Base-by-base conservation (phyloP, 2,329 filamentous ascomycete species). In the Colletotrichum lentis region DNA sequence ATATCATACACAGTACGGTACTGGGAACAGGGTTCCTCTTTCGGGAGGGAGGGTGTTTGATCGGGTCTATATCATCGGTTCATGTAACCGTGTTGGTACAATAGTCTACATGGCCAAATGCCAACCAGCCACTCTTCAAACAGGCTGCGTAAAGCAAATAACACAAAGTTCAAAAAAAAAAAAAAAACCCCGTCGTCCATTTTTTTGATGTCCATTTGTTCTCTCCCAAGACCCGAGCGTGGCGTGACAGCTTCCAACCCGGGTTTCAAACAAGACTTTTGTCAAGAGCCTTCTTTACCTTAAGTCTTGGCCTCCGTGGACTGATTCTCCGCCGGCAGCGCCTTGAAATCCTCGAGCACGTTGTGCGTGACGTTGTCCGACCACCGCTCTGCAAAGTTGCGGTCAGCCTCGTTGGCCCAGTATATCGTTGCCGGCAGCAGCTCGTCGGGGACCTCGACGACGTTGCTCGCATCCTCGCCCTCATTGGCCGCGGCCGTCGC, bases 291-390 rank as follows among this genome's bases (percentile, higher is more conserved):
- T 10, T 39, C 16, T 31, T 18, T 22, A 27, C 43, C 43, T 24
- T 16, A n/a, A 43, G 43, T 60, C 39, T 57, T 46, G 18, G 35
- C 46, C 18, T 59, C 39, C 16, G 52, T 66, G 14, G 61, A 63
- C 18, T 43, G 58, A 35, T 60, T 58, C 46, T 20, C 50, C 18
- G 41, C 49, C 31, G 56, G 24, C 18, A 44, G 24, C 20, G 63
- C 58, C 27, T 50, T 60, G 46, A 41, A 35, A 16, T 58, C 35
- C 27, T 64, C 61, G 35, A 84, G 74, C 39, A 82, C 70, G 11
- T 79, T 75, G 71, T 88, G 86, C n/a, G 75, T 77, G 71, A 88
- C 86, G 64, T 88, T 88, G 8, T 72, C 69, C 8, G 85, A 76
- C 86, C 86, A 88, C 20, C 74, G 67, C 71, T 76, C 69, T 0